Evolutionary conservation across 2,329 filamentous ascomycete species (phyloP).

Genomic region (Verticillium nonalfalfae): DNA sequence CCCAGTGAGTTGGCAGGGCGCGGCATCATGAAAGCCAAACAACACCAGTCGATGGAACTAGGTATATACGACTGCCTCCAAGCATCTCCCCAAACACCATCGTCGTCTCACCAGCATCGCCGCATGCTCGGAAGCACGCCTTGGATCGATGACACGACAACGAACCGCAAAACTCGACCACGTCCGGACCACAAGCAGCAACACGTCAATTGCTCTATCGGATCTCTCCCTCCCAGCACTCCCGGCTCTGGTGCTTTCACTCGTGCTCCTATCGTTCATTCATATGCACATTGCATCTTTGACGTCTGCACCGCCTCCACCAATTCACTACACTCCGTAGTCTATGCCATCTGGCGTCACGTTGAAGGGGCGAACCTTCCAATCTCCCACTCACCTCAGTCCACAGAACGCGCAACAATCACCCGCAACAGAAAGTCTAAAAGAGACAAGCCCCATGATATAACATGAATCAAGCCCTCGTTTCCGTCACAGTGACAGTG

Average conservation of each 20-base stretch:
- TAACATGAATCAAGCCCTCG: constrained; percentile 1
- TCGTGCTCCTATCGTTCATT: not conserved
- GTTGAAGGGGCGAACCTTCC: constrained; percentile 11
- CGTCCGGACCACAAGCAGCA: not conserved
- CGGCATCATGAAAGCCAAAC: not conserved
- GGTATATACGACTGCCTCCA: not conserved
- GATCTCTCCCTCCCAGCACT: not conserved
- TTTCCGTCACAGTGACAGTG: constrained; percentile 9
- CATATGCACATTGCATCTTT: not conserved
- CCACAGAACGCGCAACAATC: not conserved
- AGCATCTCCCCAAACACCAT: not conserved
- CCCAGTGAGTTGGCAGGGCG: not conserved
- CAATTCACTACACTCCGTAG: not conserved
- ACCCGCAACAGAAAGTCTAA: constrained; percentile 4
- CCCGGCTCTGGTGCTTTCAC: not conserved
- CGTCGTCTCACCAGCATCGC: not conserved
- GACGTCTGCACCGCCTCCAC: no score
- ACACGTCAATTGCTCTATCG: not conserved
- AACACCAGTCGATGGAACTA: not conserved
- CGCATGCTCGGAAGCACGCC: not conserved
- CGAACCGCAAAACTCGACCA: not conserved
- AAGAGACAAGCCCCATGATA: not conserved
- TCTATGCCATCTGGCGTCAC: constrained; percentile 7
- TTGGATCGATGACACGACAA: not conserved
- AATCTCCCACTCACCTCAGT: not conserved